Evolutionary conservation across 2,329 filamentous ascomycete genomes (phyloP).

Genomic region (Colletotrichum liaoningense): DNA sequence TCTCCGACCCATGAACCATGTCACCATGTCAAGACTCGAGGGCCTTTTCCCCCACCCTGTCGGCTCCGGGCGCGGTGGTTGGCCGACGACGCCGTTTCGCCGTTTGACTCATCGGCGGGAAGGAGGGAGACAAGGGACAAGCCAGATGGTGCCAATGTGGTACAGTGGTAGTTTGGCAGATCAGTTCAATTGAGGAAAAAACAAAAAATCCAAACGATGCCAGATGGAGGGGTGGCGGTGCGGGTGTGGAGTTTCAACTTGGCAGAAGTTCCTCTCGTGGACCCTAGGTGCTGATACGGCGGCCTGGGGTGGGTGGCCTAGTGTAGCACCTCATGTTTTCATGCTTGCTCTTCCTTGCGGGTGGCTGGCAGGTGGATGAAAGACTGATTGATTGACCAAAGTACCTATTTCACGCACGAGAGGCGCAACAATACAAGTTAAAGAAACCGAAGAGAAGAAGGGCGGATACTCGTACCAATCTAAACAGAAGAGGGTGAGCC

Average conservation of each 20-base stretch:
- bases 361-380: background rate
- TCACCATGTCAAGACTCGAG: background rate
- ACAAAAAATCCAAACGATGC: background rate
- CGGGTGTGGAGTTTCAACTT: constrained; percentile 27
- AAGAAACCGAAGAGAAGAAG: background rate
- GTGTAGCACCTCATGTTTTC: too few species aligned
- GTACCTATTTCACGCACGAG: background rate
- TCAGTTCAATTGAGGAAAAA: background rate
- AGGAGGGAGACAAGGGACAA: background rate
- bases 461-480: background rate
- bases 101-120: constrained; percentile 31
- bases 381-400: background rate
- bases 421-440: background rate
- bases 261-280: constrained; percentile 34
- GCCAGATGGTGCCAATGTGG: background rate
- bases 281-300: constrained; percentile 17
- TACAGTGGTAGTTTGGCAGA: background rate
- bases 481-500: background rate
- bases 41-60: background rate
- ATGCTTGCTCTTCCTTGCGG: background rate
- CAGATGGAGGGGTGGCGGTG: constrained; percentile 9
- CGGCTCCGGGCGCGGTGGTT: constrained; percentile 3
- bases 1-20: background rate
- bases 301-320: background rate
- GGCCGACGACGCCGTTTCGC: background rate